Percentiles rank a stretch among this genome's conserved stretches.
Conservation (phyloP, 306 rosid species). For the Fragaria ananassa region DNA sequence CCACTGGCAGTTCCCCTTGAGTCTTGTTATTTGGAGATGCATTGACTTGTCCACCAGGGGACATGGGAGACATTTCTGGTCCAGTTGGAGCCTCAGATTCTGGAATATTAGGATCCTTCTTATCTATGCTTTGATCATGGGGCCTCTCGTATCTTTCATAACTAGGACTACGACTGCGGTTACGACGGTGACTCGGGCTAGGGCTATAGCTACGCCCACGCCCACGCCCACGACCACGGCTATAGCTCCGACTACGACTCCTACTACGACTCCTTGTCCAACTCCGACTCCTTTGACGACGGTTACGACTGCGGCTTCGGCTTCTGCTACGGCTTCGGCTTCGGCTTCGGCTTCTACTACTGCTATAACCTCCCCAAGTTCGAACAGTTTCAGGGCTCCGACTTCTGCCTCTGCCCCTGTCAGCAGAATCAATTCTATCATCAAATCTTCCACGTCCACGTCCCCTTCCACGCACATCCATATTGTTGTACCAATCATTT, state of each 20-base stretch:
- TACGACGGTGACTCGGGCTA: constrained; percentile 26
- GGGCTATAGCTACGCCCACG: constrained; percentile 18
- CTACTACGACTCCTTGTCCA: constrained; percentile 56
- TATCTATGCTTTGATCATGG: constrained; percentile 30
- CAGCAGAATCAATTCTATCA: constrained; percentile 54
- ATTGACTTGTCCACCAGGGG: constrained; percentile 37
- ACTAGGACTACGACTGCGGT: constrained; percentile 41
- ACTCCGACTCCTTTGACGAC: constrained; percentile 56
- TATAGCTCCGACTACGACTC: constrained; percentile 44
- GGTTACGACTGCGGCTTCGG: constrained; percentile 35
- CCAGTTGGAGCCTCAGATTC: constrained; percentile 39
- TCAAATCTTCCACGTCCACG: constrained; percentile 84
- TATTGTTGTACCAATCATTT: constrained; percentile 50
- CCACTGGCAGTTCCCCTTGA: constrained; percentile 33
- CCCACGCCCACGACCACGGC: constrained; percentile 33
- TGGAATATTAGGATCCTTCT: constrained; percentile 24
- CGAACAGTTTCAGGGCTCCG: constrained; percentile 38
- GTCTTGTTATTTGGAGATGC: constrained; percentile 26
- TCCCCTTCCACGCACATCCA: constrained; percentile 69
- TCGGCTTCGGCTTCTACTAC: constrained; percentile 59
- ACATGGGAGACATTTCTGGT: constrained; percentile 28
- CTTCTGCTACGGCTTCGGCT: constrained; percentile 59
- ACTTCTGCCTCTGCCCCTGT: constrained; percentile 74
- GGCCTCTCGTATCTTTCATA: constrained; percentile 43
- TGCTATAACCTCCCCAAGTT: constrained; percentile 10